Base-by-base conservation (phyloP, 2,329 filamentous ascomycete species). In the Penicillium sclerotigenum region DNA sequence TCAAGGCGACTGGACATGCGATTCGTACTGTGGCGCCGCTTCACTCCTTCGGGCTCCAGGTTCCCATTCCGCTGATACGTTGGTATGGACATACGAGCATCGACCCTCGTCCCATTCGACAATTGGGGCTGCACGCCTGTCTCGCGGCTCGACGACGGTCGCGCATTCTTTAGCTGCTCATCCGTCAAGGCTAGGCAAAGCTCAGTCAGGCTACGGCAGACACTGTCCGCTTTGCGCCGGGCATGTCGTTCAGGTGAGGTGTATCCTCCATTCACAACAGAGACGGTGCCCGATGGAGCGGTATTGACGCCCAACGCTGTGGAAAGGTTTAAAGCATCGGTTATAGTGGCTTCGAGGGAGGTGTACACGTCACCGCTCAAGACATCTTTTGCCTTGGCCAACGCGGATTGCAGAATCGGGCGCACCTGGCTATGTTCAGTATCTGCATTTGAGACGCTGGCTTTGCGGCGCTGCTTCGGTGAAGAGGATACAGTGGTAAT, bases 201-300 rank as follows among this genome's bases (percentile, higher is more conserved):
- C 73, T 99, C 94, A 0, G 93, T 97, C 62, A 99, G 77, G 68
- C 89, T 94, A 52, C 93, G 88, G 71, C 94, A 97, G 70, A 99
- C 86, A 68, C 89, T 91, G 70, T 99, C 93, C 28, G 91, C 90
- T 73, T 96, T 97, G 59, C 93, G 86, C 47, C 91, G 86, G 16
- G 96, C 80, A 70, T 96, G 90, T 48, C 94, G 85, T 70, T 99
- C 93, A 1, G 89, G 87, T 11, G 70, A 65, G 34, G 64, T 61
- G 26, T 69, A 71, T 16, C 61, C 64, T 48, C 71, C 72, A 60
- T 73, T 75, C 43, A 74, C 67, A 20, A 74, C 68, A 10, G 72
- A 72, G 43, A 64, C 66, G 24, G 62, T 66, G 52, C 69, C 66
- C 10, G 78, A 79, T 54, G 79, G 87, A 48, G 90, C 84, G 13